These are phyloP conservation scores for Pichia deserticola DNA, from an alignment of 805 yeast species.

Conservation along the genomic window DNA sequence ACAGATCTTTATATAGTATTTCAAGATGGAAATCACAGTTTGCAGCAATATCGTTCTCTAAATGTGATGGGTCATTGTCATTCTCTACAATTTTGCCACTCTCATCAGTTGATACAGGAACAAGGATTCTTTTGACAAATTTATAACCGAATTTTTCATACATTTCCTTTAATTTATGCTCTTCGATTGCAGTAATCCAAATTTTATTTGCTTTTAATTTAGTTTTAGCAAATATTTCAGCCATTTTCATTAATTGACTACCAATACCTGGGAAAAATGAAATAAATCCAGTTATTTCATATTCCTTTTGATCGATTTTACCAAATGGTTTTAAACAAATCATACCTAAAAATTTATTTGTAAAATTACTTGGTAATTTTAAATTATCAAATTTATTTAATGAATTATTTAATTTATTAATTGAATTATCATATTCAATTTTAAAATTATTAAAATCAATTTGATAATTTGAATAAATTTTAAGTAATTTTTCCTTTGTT, in stretches of 20 bases:
- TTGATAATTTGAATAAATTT: conserved; percentile 7
- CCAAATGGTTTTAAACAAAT: conserved; percentile 28
- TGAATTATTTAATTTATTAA: not conserved
- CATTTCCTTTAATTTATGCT: conserved; percentile 41
- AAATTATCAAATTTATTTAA: conserved; percentile 9
- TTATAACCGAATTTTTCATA: conserved; percentile 38
- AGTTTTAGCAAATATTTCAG: conserved; percentile 11
- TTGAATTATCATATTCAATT: not conserved
- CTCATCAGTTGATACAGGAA: conserved; percentile 17
- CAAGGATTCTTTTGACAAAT: conserved; percentile 20
- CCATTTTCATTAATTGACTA: conserved; percentile 15
- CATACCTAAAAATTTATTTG: conserved; percentile 27
- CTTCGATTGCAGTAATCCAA: conserved; percentile 38
- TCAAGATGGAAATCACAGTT: conserved; percentile 35
- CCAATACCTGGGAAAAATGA: conserved; percentile 39
- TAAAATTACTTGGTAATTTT: conserved; percentile 20
- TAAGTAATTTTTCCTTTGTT: conserved; percentile 15
- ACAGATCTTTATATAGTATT: conserved; percentile 23
- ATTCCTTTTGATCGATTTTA: conserved; percentile 3
- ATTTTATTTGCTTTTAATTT: conserved; percentile 16
- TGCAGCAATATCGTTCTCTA: conserved; percentile 36
- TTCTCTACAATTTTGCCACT: conserved; percentile 7
- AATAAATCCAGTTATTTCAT: conserved; percentile 47
- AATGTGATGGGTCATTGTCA: not conserved
- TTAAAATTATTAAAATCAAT: conserved; percentile 13